A percentile compares a stretch with the other conserved stretches of the same genome.
phyloP scores from a whole-genome alignment of 2,329 filamentous ascomycete genomes.

The Phaeosphaeriaceae sp. region DNA sequence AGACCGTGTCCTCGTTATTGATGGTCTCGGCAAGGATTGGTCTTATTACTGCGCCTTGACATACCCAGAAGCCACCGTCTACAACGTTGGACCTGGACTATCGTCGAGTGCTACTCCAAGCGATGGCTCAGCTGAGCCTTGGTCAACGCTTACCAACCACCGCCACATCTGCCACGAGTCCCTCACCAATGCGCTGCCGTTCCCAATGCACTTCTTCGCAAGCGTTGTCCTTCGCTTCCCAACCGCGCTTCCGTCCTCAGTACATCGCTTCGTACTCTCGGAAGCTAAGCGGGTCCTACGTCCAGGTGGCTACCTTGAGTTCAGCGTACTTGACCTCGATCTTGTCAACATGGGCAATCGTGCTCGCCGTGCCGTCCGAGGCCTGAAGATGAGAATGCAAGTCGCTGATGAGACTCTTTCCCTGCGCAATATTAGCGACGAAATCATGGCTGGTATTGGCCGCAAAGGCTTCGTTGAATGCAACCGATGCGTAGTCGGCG shows the following conservation, averaged over 20 bases:
- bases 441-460: conserved; percentile 70
- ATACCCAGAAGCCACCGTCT: conserved; percentile 76
- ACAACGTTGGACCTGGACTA: conserved; percentile 65
- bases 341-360: conserved; percentile 82
- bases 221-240: conserved; percentile 81
- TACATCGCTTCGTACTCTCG: conserved; percentile 74
- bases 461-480: conserved; percentile 74
- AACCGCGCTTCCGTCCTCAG: conserved; percentile 68
- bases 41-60: conserved; percentile 85
- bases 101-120: conserved; percentile 24
- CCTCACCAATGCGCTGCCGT: conserved; percentile 72
- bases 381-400: conserved; percentile 74
- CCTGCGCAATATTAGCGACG: conserved; percentile 62
- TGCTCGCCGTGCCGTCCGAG: conserved; percentile 71
- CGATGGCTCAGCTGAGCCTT: conserved; percentile 32
- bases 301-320: conserved; percentile 79
- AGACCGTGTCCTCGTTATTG: conserved; percentile 76
- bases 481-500: conserved; percentile 78
- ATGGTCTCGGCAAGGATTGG: conserved; percentile 90
- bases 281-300: conserved; percentile 80
- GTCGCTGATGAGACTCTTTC: conserved; percentile 65
- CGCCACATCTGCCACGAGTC: conserved; percentile 74
- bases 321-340: conserved; percentile 79
- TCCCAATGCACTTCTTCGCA: conserved; percentile 76
- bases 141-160: conserved; percentile 66